phyloP scores from a whole-genome alignment of 23 red algal genomes.

The Gracilaria gracilis region DNA sequence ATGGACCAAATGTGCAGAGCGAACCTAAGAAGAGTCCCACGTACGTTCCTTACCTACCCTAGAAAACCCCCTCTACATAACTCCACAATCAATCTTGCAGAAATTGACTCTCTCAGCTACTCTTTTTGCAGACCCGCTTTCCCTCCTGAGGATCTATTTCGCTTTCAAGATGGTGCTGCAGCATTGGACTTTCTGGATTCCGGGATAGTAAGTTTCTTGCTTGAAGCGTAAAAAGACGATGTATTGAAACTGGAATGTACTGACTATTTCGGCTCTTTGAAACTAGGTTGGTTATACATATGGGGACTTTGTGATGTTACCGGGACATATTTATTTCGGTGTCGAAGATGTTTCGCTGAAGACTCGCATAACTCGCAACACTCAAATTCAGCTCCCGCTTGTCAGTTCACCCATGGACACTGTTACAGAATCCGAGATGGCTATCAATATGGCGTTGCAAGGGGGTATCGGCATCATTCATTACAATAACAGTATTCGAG shows the following conservation, averaged over 20 bases:
- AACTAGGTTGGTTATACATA: conserved; percentile 87
- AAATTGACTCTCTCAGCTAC: background rate
- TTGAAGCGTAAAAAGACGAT: background rate
- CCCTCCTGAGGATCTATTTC: conserved; percentile 80
- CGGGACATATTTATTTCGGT: conserved; percentile 98
- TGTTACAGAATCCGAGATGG: conserved; percentile 98
- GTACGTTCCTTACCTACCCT: background rate
- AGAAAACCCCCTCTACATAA: background rate
- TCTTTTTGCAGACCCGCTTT: conserved; percentile 26
- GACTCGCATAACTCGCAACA: conserved; percentile 75
- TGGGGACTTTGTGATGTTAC: conserved; percentile 96
- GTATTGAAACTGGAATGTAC: background rate
- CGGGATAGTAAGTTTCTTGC: conserved; percentile 43
- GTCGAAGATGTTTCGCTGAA: conserved; percentile 84
- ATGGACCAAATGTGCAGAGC: background rate
- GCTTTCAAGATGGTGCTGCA: conserved; percentile 81
- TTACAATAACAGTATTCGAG: conserved; percentile 94
- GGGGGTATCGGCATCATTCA: conserved; percentile 98
- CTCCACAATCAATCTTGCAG: background rate
- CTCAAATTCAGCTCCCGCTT: conserved; percentile 81
- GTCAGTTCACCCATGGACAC: conserved; percentile 99
- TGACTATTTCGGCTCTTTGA: background rate
- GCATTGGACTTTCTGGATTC: conserved; percentile 84
- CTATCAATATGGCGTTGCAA: conserved; percentile 98
- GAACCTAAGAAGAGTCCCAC: conserved; percentile 3